Evolutionary conservation across 208 protist genomes (phyloP).

Genomic region (Acanthamoeba royreba): DNA sequence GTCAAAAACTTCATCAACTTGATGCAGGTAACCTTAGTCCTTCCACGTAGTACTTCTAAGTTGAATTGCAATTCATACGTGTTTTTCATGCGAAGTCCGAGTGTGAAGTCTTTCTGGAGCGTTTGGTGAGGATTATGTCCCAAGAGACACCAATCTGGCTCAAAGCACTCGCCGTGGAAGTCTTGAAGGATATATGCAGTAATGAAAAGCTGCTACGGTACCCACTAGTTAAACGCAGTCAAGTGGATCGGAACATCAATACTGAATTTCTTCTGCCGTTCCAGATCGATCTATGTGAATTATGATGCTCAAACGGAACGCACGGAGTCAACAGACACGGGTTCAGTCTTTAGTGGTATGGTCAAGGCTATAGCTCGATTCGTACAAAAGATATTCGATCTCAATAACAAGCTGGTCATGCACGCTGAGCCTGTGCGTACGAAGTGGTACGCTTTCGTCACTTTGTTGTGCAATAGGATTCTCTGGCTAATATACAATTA

Average conservation of each 20-base stretch:
- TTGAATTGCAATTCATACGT: background rate
- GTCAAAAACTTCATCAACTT: constrained; percentile 35
- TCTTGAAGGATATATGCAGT: background rate
- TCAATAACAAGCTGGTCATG: constrained; percentile 34
- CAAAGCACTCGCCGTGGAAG: constrained; percentile 12
- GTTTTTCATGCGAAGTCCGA: background rate
- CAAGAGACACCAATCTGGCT: constrained; percentile 33
- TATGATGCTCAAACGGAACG: background rate
- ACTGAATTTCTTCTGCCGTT: background rate
- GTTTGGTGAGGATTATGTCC: background rate
- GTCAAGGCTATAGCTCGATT: constrained; percentile 13
- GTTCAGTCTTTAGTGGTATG: background rate
- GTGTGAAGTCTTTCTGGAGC: constrained; percentile 40
- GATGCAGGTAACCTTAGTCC: background rate
- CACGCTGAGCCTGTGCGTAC: background rate
- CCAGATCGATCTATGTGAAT: constrained; percentile 28
- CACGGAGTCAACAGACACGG: background rate
- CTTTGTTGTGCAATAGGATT: background rate
- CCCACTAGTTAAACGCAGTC: background rate
- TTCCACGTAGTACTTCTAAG: background rate
- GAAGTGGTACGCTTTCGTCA: background rate
- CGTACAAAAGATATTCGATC: background rate
- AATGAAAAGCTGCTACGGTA: constrained; percentile 18
- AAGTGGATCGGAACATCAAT: background rate
- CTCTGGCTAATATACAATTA: background rate